Evolutionary conservation across 208 protist species (phyloP).

Genomic region (Leishmania martiniquensis): DNA sequence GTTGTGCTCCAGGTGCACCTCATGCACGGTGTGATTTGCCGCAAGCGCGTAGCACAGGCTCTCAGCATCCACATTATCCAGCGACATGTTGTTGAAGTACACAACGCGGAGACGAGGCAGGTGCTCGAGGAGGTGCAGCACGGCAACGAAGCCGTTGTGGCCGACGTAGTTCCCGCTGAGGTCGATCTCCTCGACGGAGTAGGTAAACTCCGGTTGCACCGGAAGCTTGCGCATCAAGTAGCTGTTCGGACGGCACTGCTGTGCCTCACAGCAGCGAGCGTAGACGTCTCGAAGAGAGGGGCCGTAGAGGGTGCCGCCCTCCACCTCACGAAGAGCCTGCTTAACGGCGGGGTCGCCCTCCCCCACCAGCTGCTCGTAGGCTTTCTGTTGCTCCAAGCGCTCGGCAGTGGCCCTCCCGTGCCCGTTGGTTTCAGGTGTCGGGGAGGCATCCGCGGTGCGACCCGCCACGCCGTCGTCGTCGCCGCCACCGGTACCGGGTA

Average conservation of each 20-base stretch:
- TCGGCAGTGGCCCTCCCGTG: neutral
- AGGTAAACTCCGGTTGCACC: conserved; percentile 71
- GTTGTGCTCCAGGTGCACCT: conserved; percentile 82
- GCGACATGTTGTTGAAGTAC: conserved; percentile 88
- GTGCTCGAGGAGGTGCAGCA: conserved; percentile 79
- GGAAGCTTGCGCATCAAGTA: conserved; percentile 86
- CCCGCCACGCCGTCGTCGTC: neutral
- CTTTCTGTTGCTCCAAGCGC: conserved; percentile 18
- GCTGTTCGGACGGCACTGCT: conserved; percentile 88
- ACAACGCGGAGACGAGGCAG: conserved; percentile 67
- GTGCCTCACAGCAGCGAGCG: conserved; percentile 77
- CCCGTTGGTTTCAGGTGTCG: neutral
- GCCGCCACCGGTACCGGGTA: neutral
- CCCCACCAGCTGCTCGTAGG: conserved; percentile 32
- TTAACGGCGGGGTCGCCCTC: conserved; percentile 35
- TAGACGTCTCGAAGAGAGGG: conserved; percentile 84
- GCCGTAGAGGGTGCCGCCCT: conserved; percentile 57
- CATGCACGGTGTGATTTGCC: conserved; percentile 46
- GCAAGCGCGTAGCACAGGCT: conserved; percentile 69
- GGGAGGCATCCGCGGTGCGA: neutral
- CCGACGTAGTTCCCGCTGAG: conserved; percentile 91
- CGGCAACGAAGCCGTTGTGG: conserved; percentile 81
- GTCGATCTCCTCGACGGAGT: conserved; percentile 81
- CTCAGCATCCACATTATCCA: conserved; percentile 84
- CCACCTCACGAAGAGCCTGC: conserved; percentile 41